Evolutionary conservation across 305 asterid species (phyloP).

Genomic region (Andrographis paniculata): DNA sequence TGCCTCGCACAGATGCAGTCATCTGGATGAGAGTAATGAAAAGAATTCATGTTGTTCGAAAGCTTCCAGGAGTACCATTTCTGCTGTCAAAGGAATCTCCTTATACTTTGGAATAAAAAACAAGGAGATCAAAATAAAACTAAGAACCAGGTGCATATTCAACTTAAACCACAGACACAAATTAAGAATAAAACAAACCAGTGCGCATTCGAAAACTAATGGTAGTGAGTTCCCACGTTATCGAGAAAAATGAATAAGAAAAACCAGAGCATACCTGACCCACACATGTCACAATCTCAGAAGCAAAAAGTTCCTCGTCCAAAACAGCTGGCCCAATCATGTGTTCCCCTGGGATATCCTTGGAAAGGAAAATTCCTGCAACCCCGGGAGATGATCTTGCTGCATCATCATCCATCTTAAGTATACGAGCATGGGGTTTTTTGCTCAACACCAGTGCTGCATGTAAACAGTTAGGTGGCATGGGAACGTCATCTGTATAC

Average conservation of each 20-base stretch:
- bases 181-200: too few relatives aligned
- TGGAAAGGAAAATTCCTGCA: constrained; percentile 68
- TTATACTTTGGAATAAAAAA: constrained; percentile 7
- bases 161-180: neutral
- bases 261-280: constrained; percentile 75
- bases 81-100: constrained; percentile 2
- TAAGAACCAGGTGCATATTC: neutral
- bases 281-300: constrained; percentile 74
- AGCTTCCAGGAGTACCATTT: too few relatives aligned
- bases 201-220: too few relatives aligned
- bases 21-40: too few relatives aligned
- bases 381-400: constrained; percentile 76
- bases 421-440: constrained; percentile 89
- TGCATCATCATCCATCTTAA: constrained; percentile 53
- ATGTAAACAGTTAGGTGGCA: constrained; percentile 78
- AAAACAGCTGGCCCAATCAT: constrained; percentile 54
- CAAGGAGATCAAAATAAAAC: constrained; percentile 1
- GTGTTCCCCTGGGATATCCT: constrained; percentile 64
- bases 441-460: constrained; percentile 76
- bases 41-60: too few relatives aligned
- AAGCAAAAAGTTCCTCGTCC: constrained; percentile 86
- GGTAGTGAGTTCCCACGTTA: too few relatives aligned
- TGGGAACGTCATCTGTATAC: constrained; percentile 84
- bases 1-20: neutral
- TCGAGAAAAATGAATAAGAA: too few relatives aligned